Evolutionary conservation across 2,329 filamentous ascomycete species (phyloP).

Genomic region (Lecanosticta acicola): DNA sequence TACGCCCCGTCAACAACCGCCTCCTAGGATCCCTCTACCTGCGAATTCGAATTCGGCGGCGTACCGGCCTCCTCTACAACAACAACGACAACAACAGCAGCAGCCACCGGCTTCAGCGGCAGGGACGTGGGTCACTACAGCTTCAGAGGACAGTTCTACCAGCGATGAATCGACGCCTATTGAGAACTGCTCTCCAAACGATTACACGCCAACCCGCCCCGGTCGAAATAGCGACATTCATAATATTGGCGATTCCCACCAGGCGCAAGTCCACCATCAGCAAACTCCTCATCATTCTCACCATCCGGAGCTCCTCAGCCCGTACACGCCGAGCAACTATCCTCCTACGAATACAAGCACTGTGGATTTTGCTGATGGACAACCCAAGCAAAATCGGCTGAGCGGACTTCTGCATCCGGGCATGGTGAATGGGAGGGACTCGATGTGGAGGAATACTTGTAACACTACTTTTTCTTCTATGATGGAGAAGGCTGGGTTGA

Average conservation of each 20-base stretch:
- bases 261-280: too few species aligned
- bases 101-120: slow-evolving; percentile 2
- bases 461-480: slow-evolving; percentile 37
- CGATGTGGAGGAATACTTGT: slow-evolving; percentile 15
- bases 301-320: slow-evolving; percentile 8
- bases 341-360: slow-evolving; percentile 3
- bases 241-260: slow-evolving; percentile 14
- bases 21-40: background rate
- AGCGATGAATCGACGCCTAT: slow-evolving; percentile 13
- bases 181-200: slow-evolving; percentile 6
- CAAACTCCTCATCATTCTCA: too few species aligned
- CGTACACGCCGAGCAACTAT: slow-evolving; percentile 19
- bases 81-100: slow-evolving; percentile 1
- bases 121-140: slow-evolving; percentile 13
- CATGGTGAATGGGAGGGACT: slow-evolving; percentile 8
- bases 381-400: background rate
- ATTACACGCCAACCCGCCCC: slow-evolving; percentile 18
- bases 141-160: slow-evolving; percentile 7
- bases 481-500: slow-evolving; percentile 40
- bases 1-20: slow-evolving; percentile 8
- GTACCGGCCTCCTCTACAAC: background rate
- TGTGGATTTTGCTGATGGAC: slow-evolving; percentile 1
- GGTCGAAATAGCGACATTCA: slow-evolving; percentile 16
- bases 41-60: slow-evolving; percentile 1
- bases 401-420: slow-evolving; percentile 10